These are phyloP conservation scores for Lentinula boryana DNA, from an alignment of 768 basidiomycete species.

Conservation along the genomic window DNA sequence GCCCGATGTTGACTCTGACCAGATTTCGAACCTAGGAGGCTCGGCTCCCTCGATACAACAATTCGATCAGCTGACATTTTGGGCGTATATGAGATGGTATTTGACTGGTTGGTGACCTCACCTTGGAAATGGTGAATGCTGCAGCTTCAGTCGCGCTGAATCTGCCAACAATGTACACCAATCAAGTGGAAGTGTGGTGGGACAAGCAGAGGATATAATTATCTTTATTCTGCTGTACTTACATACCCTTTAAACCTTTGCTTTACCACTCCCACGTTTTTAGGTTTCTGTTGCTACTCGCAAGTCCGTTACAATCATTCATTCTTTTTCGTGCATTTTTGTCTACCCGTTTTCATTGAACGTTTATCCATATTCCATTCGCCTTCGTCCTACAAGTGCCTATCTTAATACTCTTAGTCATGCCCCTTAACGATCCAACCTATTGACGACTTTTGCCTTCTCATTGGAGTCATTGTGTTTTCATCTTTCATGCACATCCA, in stretches of 20 bases:
- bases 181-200: neutral
- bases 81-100: constrained; percentile 21
- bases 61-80: constrained; percentile 30
- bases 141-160: neutral
- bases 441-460: neutral
- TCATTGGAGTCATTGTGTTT: neutral
- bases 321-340: neutral
- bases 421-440: neutral
- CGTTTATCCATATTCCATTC: neutral
- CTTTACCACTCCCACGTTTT: neutral
- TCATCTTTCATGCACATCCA: neutral
- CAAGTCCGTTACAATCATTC: neutral
- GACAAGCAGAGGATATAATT: neutral
- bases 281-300: neutral
- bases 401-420: neutral
- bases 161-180: neutral
- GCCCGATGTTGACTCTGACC: constrained; percentile 26
- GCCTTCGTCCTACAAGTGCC: neutral
- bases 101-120: neutral
- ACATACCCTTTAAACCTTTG: neutral
- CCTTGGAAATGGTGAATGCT: neutral
- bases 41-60: constrained; percentile 15
- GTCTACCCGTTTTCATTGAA: neutral
- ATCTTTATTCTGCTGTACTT: neutral
- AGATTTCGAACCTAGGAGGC: neutral